Conservation (phyloP, 257 asterid species). For the Marsdenia floribunda region DNA sequence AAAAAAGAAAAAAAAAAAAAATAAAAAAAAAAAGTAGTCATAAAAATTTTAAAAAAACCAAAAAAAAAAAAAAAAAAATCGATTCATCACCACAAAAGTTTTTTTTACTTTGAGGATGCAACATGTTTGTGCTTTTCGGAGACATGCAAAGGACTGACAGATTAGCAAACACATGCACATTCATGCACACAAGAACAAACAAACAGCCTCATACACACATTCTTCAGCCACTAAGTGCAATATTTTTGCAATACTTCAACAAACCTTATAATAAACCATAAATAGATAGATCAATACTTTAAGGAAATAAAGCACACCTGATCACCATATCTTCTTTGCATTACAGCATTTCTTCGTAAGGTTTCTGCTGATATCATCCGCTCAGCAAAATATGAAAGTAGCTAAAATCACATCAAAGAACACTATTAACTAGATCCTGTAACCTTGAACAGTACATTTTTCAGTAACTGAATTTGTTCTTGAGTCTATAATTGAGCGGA, state of each 20-base stretch:
- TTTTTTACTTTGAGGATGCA: background rate
- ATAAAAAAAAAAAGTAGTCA: background rate
- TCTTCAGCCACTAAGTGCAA: background rate
- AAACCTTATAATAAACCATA: background rate
- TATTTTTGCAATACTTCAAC: background rate
- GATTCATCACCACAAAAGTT: background rate
- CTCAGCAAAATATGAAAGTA: constrained; percentile 66
- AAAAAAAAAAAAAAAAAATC: background rate
- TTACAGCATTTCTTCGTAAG: constrained; percentile 67
- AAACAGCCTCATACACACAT: too few species aligned
- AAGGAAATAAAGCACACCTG: constrained; percentile 38
- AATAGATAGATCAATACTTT: background rate
- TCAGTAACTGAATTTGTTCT: background rate
- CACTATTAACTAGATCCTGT: background rate
- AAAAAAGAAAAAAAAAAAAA: background rate
- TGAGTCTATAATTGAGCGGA: background rate
- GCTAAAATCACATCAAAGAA: constrained; percentile 36
- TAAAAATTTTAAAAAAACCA: too few species aligned
- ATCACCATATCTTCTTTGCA: constrained; percentile 64
- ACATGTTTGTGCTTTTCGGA: background rate
- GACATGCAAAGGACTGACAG: background rate
- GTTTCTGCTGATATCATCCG: constrained; percentile 92
- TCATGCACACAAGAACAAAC: too few species aligned
- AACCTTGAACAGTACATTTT: background rate
- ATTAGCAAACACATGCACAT: too few species aligned